Evolutionary conservation across 75 land plant species (phyloP).

Genomic region (Larix kaempferi): DNA sequence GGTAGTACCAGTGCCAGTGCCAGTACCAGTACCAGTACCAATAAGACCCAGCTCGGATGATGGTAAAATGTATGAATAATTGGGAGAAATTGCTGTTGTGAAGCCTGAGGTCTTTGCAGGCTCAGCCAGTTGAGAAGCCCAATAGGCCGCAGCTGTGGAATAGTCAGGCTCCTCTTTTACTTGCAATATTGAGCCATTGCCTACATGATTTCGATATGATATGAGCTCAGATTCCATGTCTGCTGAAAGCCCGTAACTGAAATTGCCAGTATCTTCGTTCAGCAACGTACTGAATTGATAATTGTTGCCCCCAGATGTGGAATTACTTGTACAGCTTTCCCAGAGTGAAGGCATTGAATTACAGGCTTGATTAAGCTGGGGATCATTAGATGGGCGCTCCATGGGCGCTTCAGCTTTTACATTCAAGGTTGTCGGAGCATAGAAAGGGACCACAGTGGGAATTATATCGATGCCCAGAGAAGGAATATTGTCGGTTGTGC

Average conservation of each 20-base stretch:
- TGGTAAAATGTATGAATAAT: neutral
- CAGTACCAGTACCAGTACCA: neutral
- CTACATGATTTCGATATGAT: neutral
- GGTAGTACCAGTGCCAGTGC: neutral
- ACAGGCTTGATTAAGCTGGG: neutral
- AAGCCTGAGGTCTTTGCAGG: neutral
- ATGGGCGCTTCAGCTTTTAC: neutral
- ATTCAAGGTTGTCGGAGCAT: neutral
- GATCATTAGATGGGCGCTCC: slow-evolving; percentile 1
- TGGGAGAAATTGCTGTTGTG: neutral
- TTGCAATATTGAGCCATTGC: neutral
- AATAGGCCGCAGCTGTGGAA: neutral
- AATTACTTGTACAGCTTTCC: neutral
- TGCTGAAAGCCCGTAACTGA: neutral
- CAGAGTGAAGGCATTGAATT: neutral
- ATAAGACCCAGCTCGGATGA: no score
- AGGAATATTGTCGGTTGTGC: neutral
- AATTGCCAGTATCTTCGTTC: neutral
- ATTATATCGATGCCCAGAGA: neutral
- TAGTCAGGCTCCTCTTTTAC: slow-evolving; percentile 3
- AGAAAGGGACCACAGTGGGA: neutral
- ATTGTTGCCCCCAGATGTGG: neutral
- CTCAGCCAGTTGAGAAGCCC: slow-evolving; percentile 6
- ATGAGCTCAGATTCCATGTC: neutral
- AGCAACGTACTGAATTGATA: neutral